Percentiles rank a stretch among this genome's conserved stretches.
Conservation (phyloP, 2,329 filamentous ascomycete species). For the Scorias spongiosa region DNA sequence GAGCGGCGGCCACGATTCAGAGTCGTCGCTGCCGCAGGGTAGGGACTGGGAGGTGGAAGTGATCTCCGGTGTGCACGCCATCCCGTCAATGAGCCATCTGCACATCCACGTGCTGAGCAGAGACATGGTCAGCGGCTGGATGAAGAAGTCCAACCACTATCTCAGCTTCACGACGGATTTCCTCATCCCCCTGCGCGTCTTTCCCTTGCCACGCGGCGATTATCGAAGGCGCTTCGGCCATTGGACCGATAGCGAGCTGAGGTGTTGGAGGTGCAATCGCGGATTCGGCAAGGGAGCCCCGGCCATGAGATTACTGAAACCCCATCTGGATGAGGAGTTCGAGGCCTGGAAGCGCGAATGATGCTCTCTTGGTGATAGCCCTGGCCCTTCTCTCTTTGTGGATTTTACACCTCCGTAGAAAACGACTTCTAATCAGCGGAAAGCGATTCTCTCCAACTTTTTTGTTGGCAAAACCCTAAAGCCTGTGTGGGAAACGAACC, state of each 20-base stretch:
- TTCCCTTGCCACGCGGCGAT: slow-evolving; percentile 58
- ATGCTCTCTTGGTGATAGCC: slow-evolving; percentile 1
- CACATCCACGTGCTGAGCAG: slow-evolving; percentile 77
- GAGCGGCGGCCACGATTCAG: slow-evolving; percentile 5
- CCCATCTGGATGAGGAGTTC: slow-evolving; percentile 62
- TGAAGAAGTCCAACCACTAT: slow-evolving; percentile 80
- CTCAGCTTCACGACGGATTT: slow-evolving; percentile 82
- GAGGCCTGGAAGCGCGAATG: slow-evolving; percentile 55
- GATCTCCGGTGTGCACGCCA: slow-evolving; percentile 65
- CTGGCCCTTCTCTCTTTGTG: too few species aligned
- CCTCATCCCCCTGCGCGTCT: slow-evolving; percentile 62
- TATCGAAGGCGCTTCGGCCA: slow-evolving; percentile 42
- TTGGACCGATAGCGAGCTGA: slow-evolving; percentile 45
- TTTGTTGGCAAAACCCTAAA: too few species aligned
- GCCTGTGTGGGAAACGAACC: too few species aligned
- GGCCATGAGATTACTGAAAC: slow-evolving; percentile 54
- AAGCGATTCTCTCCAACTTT: too few species aligned
- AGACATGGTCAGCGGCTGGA: slow-evolving; percentile 56
- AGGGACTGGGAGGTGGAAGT: slow-evolving; percentile 68
- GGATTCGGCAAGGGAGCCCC: slow-evolving; percentile 49
- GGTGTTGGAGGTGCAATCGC: slow-evolving; percentile 71
- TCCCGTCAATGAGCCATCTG: slow-evolving; percentile 81
- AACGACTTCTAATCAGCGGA: too few species aligned
- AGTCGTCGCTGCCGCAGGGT: slow-evolving; percentile 43
- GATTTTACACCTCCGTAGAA: too few species aligned